Base-by-base conservation (phyloP, 2,329 filamentous ascomycete species). In the Albophoma yamanashiensis region DNA sequence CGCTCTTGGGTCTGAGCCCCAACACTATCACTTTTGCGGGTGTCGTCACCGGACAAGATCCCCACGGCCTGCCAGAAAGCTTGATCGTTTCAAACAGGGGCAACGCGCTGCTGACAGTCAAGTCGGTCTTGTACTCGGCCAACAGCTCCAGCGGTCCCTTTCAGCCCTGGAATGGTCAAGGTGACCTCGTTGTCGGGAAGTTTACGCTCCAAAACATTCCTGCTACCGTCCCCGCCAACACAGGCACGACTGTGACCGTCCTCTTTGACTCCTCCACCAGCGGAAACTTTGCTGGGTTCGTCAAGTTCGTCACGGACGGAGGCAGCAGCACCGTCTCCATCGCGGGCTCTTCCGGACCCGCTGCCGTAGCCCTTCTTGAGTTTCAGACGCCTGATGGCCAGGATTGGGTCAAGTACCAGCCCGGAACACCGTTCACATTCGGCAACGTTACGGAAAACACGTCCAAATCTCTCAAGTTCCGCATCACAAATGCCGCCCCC, bases 381-480 rank as follows among this genome's bases (percentile, higher is more conserved):
- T 85, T 85, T 67, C 78, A 85, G 66, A 79, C 74, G 0, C 66
- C 73, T 0, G 80, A 84, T 64, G 81, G 77, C 2, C 69, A 66
- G 2, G 74, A 73, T 0, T 86, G 82, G 83, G 73, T 81, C 3
- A 64, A 71, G 2, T 84, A 81, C 59, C 65, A 72, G 6, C 61
- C 71, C 3, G 73, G 68, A 4, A 70, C 67, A 8, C 74, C 77
- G 1, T 85, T 86, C 60, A 78, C 71, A 0, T 85, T 85, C 62
- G 83, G 82, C 17, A 79, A 80, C 45, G 82, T 85, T 3, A 78
- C 75, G 0, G 76, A 84, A 65, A 82, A 82, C 43, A 76, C 72
- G 0, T 78, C 77, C 0, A 73, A 70, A 0, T 75, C 73, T 4
- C 73, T 84, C 4, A 76, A 75, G 58, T 73, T 86, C 68, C 76